Conservation (phyloP, 2,329 filamentous ascomycete genomes). For the Colletotrichum sp. region DNA sequence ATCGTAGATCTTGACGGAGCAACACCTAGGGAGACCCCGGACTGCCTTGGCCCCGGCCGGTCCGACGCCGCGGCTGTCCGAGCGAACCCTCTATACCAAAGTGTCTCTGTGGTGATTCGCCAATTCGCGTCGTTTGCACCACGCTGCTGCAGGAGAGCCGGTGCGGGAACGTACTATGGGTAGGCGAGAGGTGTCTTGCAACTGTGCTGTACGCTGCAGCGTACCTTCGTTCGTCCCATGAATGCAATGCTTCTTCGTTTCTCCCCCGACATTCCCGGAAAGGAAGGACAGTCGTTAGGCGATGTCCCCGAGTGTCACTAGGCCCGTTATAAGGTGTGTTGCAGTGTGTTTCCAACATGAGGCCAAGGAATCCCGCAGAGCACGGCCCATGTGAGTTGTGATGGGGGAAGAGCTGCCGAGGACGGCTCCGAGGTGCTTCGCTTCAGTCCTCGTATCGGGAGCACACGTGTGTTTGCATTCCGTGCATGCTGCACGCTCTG, state of each 20-base stretch:
- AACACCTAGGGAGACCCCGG: not conserved
- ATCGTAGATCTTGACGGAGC: constrained; percentile 9
- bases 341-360: not conserved
- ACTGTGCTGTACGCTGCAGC: not conserved
- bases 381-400: not conserved
- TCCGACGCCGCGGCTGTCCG: constrained; percentile 6
- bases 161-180: not conserved
- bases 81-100: not conserved
- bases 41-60: not conserved
- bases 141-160: not conserved
- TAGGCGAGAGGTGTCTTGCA: not conserved
- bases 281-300: not conserved
- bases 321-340: not conserved
- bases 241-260: not conserved
- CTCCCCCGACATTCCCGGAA: not conserved
- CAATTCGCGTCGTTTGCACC: not conserved
- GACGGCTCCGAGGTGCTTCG: not conserved
- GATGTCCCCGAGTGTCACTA: not conserved
- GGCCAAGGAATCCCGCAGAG: not conserved
- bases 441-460: not conserved
- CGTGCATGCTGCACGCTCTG: not conserved
- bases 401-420: not conserved
- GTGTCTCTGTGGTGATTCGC: not conserved
- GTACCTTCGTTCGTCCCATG: not conserved
- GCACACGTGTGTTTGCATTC: not conserved